Base-by-base conservation (phyloP, 2,329 filamentous ascomycete genomes). In the Aspergillus oerlinghausenensis region DNA sequence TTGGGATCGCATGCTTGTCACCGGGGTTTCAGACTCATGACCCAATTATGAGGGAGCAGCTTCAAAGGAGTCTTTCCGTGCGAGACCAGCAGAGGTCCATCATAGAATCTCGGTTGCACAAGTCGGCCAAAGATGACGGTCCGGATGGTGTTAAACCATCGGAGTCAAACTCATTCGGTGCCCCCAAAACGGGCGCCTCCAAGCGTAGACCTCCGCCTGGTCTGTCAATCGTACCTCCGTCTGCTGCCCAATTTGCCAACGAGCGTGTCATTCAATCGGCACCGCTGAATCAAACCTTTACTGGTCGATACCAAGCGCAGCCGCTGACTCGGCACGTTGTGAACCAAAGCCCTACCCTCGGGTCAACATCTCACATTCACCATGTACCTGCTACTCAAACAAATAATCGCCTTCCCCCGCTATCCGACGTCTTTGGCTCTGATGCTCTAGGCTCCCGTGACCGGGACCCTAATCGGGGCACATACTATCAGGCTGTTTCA, bases 231-330 rank as follows among this genome's bases (percentile, higher is more conserved):
- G 89, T 95, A n/a, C 89, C 94, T 26, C 94, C 94, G 1, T 91
- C 92, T 5, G 92, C 95, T 63, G 87, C 94, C 65, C 88, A 92
- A 60, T 97, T 97, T 70, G 90, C 92, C 65, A 87, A 92, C 68
- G 94, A 99, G 80, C 84, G 94, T 65, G 92, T 97, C 38, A 95
- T 99, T 59, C 94, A 99, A 75, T 99, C 94, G 3, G 94, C 94
- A 7, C 94, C 94, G 17, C 83, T 99, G 25, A 88, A 95, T 66
- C 93, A 97, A 71, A 95, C 91, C 40, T 99, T 99, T 71, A 97
- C 94, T 7, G 92, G 93, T 58, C 86, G 94, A 58, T 87, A 95
- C 70, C 86, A 92, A 66, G 84, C 88, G 4, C 87, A 88, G 63
- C 88, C 89, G 0, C 77, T 90, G 57, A 90, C 88, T 48, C 84